Evolutionary conservation across 208 protist species (phyloP).

Genomic region (Acanthamoeba sp.): DNA sequence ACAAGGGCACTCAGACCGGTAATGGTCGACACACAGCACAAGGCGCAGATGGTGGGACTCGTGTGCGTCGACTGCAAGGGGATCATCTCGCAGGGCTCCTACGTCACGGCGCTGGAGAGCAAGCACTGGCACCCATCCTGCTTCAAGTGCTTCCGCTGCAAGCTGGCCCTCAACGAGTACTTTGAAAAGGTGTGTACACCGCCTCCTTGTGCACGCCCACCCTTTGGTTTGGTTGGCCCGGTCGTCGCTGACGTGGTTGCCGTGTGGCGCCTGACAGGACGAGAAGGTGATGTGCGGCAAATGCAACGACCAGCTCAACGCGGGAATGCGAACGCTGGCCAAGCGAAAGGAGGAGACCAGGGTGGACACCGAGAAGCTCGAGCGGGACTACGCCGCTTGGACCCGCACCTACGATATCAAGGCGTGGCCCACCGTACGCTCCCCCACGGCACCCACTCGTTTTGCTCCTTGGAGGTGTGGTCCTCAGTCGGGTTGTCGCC

Average conservation of each 20-base stretch:
- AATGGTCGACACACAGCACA: neutral
- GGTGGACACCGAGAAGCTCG: neutral
- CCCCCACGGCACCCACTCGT: neutral
- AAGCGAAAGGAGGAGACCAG: slow-evolving; percentile 11
- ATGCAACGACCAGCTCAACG: neutral
- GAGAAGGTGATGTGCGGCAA: neutral
- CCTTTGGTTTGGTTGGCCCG: too few species aligned
- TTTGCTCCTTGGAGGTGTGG: neutral
- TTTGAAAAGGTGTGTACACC: neutral
- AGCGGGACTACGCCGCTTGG: slow-evolving; percentile 15
- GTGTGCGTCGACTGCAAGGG: neutral
- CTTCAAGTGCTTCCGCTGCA: slow-evolving; percentile 30
- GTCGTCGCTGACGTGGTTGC: neutral
- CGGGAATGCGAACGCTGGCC: neutral
- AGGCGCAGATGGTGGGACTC: neutral
- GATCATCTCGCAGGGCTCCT: neutral
- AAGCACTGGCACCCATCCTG: slow-evolving; percentile 31
- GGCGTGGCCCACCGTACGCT: neutral
- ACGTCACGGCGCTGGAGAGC: slow-evolving; percentile 3
- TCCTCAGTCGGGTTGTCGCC: too few species aligned
- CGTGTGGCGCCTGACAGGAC: neutral
- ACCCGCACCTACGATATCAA: neutral
- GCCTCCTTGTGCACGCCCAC: neutral
- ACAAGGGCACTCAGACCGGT: neutral
- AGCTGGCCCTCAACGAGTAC: neutral